These are phyloP conservation scores for Urochloa ruziziensis DNA, from an alignment of 176 grass and related monocot genomes.

Conservation along the genomic window DNA sequence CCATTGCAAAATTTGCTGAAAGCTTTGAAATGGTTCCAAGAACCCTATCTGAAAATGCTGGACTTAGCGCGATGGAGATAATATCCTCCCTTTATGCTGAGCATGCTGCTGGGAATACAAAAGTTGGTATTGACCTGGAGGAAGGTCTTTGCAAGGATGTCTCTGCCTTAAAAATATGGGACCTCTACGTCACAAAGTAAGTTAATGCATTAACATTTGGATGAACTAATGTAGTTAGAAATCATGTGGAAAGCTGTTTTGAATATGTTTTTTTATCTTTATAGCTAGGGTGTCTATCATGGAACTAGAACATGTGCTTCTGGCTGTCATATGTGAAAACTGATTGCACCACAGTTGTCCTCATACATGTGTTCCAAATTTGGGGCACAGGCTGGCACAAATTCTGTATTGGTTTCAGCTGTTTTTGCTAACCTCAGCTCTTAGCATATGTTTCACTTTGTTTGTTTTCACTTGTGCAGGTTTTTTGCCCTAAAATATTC, in stretches of 20 bases:
- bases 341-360: not conserved
- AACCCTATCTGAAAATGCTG: too few relatives aligned
- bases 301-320: not conserved
- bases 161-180: slow-evolving; percentile 72
- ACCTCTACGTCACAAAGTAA: slow-evolving; percentile 92
- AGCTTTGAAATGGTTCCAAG: too few relatives aligned
- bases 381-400: not conserved
- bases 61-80: too few relatives aligned
- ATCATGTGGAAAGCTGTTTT: not conserved
- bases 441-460: not conserved
- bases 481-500: too few relatives aligned
- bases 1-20: too few relatives aligned
- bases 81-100: too few relatives aligned
- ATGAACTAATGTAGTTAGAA: not conserved
- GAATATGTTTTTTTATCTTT: not conserved
- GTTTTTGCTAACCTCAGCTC: not conserved
- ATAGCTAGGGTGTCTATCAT: not conserved
- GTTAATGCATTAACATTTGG: not conserved
- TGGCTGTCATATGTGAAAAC: not conserved
- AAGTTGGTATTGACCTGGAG: too few relatives aligned
- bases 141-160: slow-evolving; percentile 83
- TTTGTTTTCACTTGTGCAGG: slow-evolving; percentile 33
- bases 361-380: not conserved
- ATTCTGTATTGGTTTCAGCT: not conserved
- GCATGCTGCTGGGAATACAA: too few relatives aligned